Evolutionary conservation across 805 yeast genomes (phyloP).

Genomic region (Ogataea nonfermentans): DNA sequence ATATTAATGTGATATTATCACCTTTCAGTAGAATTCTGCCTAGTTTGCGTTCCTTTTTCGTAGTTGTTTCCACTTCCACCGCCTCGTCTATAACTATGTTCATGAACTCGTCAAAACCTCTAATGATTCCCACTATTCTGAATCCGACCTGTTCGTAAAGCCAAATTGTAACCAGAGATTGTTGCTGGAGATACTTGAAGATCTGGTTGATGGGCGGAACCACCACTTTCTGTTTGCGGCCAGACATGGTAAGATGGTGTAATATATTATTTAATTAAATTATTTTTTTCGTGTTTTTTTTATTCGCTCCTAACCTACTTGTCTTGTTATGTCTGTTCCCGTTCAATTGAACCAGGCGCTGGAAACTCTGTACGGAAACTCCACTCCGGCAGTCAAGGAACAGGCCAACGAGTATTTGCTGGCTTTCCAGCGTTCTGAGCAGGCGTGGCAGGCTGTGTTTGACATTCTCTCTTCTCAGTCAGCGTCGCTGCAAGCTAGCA

Average conservation of each 20-base stretch:
- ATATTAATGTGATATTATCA: slow-evolving; percentile 83
- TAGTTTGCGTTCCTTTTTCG: slow-evolving; percentile 43
- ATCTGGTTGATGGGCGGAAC: slow-evolving; percentile 92
- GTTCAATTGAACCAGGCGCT: slow-evolving; percentile 44
- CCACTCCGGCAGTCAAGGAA: slow-evolving; percentile 38
- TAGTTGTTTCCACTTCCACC: slow-evolving; percentile 56
- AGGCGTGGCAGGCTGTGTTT: slow-evolving; percentile 77
- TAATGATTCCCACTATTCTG: slow-evolving; percentile 77
- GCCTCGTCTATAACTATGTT: slow-evolving; percentile 65
- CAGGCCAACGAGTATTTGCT: slow-evolving; percentile 61
- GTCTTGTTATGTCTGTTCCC: slow-evolving; percentile 6
- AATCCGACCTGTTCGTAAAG: slow-evolving; percentile 77
- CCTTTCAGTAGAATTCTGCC: slow-evolving; percentile 87
- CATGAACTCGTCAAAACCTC: slow-evolving; percentile 98
- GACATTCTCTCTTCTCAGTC: slow-evolving; percentile 42
- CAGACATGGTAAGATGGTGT: slow-evolving; percentile 35
- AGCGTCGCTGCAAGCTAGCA: slow-evolving; percentile 51
- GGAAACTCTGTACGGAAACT: slow-evolving; percentile 40
- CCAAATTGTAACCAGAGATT: slow-evolving; percentile 80
- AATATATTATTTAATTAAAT: not conserved
- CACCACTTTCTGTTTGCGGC: slow-evolving; percentile 47
- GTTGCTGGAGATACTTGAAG: slow-evolving; percentile 83
- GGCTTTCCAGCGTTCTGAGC: slow-evolving; percentile 74
- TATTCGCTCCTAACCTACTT: slow-evolving; percentile 5
- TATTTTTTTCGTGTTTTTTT: not conserved